phyloP scores from a whole-genome alignment of 306 rosid genomes.

The Cucurbita moschata region DNA sequence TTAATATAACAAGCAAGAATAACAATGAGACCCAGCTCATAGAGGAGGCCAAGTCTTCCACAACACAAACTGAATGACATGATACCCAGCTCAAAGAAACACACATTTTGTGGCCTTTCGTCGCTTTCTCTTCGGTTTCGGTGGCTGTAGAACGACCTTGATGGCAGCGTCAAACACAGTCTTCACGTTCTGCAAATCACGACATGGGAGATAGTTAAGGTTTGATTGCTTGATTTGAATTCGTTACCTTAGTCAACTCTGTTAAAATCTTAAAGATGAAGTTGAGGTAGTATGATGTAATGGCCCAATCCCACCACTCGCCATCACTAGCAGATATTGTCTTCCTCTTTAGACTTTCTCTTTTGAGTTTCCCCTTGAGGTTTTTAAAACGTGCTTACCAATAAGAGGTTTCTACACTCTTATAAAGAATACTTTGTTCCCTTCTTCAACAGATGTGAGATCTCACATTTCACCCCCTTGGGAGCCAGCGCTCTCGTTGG shows the following conservation, averaged over 20 bases:
- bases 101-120: slow-evolving; percentile 23
- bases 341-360: too few relatives aligned
- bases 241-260: not conserved
- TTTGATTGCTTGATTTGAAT: not conserved
- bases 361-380: too few relatives aligned
- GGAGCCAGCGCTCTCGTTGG: too few relatives aligned
- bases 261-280: not conserved
- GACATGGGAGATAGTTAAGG: too few relatives aligned
- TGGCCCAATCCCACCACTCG: too few relatives aligned
- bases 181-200: slow-evolving; percentile 34
- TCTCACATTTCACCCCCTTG: too few relatives aligned
- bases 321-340: too few relatives aligned
- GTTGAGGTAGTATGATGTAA: too few relatives aligned
- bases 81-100: slow-evolving; percentile 16
- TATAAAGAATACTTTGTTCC: too few relatives aligned
- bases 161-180: slow-evolving; percentile 57
- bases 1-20: not conserved
- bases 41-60: not conserved
- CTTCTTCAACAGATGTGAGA: too few relatives aligned
- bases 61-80: not conserved
- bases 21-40: not conserved
- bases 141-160: slow-evolving; percentile 50
- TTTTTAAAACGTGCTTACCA: too few relatives aligned
- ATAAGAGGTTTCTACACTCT: too few relatives aligned
- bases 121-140: slow-evolving; percentile 31